phyloP scores from a whole-genome alignment of 2,329 filamentous ascomycete species.

The Cladosporium colombiae region DNA sequence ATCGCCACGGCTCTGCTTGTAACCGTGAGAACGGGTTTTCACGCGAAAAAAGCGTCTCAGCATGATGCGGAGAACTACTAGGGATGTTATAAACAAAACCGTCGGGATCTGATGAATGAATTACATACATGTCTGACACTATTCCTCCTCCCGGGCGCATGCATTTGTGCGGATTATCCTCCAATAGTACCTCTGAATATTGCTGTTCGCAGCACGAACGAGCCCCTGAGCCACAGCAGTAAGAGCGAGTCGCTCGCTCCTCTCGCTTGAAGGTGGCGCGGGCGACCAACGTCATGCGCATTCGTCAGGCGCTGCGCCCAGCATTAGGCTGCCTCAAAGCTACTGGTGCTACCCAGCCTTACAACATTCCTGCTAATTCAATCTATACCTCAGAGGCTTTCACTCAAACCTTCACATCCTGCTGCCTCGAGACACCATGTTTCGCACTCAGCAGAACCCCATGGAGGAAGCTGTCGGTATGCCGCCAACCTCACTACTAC shows the following conservation, averaged over 20 bases:
- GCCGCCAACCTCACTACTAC: not conserved
- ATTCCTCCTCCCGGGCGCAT: not conserved
- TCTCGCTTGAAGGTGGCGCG: not conserved
- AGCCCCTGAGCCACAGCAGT: not conserved
- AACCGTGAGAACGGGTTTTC: too few species aligned
- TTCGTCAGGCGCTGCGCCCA: not conserved
- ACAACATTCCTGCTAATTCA: not conserved
- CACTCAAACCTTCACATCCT: not conserved
- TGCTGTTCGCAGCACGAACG: not conserved
- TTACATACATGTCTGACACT: not conserved
- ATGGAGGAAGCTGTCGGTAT: slow-evolving; percentile 71
- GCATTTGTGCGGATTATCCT: not conserved
- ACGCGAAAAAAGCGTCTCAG: too few species aligned
- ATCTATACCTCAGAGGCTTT: not conserved
- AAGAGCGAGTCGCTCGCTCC: too few species aligned
- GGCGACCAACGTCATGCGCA: not conserved
- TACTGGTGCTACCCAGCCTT: not conserved
- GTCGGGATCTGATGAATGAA: not conserved
- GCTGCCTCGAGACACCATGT: slow-evolving; percentile 42
- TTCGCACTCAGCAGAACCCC: slow-evolving; percentile 52
- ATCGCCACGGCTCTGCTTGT: not conserved
- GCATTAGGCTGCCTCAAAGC: slow-evolving; percentile 3
- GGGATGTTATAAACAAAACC: not conserved
- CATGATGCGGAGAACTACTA: not conserved
- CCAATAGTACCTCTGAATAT: not conserved